Evolutionary conservation across 2,329 filamentous ascomycete genomes (phyloP), one percentile per base, ranked within the genome.

Genomic region (Aureobasidium vineae): DNA sequence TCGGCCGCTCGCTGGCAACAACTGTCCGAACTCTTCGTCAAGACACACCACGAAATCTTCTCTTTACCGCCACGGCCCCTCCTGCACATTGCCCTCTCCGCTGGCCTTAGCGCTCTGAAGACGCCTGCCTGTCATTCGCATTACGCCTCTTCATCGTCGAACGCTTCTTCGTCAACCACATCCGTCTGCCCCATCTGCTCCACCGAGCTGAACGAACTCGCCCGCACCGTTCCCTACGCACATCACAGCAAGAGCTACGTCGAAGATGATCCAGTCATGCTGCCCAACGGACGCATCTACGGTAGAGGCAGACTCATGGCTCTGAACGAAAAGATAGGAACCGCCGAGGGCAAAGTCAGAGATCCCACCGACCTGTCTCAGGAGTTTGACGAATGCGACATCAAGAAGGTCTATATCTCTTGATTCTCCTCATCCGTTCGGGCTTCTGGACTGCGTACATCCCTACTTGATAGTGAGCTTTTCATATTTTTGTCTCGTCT

Each of bases 101-200:
- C 93, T 0, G 95, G 95, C 8, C 85, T 99, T 11, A 97, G 93
- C 0, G 93, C 95, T 1, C 88, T 99, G 70, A 99, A 99, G 78
- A 98, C 95, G 0, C 95, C 95, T 0, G 88, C 92, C 19, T 99
- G 95, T 76, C 93, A 98, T 79, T 90, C 89, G 1, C 80, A 82
- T 26, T 84, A 84, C 71, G 80, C 85, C 5, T 83, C 85, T 0
- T 83, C 82, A 16, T 75, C 77, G 59, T 72, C 74, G 21, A 78
- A 80, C 71, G 74, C 77, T n/a, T 82, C 81, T 33, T 84, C 89
- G 0, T 87, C 87, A 1, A 89, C 78, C 13, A 78, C 90, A 8
- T 89, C 87, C 57, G 87, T 98, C 49, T 99, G 95, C 73, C 95
- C 95, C 3, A 98, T 99, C 74, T 99, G 95, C 81, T 95, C 90